Conservation (phyloP, 371 early-diverging fungal species). For the Rhizopus arrhizus region DNA sequence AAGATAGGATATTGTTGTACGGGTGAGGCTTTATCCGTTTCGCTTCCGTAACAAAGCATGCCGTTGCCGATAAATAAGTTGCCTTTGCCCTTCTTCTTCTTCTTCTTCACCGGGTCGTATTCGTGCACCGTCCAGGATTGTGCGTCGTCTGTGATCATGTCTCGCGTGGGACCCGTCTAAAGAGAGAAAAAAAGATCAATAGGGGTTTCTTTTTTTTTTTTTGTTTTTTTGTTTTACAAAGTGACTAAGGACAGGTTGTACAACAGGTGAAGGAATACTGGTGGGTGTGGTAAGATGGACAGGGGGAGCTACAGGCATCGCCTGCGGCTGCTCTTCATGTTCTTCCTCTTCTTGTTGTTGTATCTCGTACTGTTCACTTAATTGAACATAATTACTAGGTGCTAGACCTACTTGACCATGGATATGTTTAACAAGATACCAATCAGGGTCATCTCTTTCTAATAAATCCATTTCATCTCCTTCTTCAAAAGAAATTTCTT, state of each 20-base stretch:
- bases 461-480: slow-evolving; percentile 74
- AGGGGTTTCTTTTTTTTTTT: not conserved
- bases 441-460: slow-evolving; percentile 80
- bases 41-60: slow-evolving; percentile 69
- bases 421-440: slow-evolving; percentile 68
- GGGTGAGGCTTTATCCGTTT: slow-evolving; percentile 72
- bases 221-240: slow-evolving; percentile 13
- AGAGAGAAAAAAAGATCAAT: slow-evolving; percentile 1
- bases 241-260: slow-evolving; percentile 31
- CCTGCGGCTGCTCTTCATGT: not conserved
- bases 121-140: slow-evolving; percentile 52
- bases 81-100: slow-evolving; percentile 76
- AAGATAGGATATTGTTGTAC: slow-evolving; percentile 68
- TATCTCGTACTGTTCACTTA: slow-evolving; percentile 17
- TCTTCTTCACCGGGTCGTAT: slow-evolving; percentile 74
- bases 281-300: not conserved
- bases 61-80: slow-evolving; percentile 70
- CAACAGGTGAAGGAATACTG: slow-evolving; percentile 9
- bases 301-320: slow-evolving; percentile 18
- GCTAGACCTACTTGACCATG: slow-evolving; percentile 70
- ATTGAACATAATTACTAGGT: slow-evolving; percentile 77
- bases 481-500: slow-evolving; percentile 77
- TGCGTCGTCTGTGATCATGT: slow-evolving; percentile 37
- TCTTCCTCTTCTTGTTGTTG: slow-evolving; percentile 8
- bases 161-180: slow-evolving; percentile 27